These are phyloP conservation scores for Debaryomyces tyrocola DNA, from an alignment of 805 yeast species.

Conservation along the genomic window DNA sequence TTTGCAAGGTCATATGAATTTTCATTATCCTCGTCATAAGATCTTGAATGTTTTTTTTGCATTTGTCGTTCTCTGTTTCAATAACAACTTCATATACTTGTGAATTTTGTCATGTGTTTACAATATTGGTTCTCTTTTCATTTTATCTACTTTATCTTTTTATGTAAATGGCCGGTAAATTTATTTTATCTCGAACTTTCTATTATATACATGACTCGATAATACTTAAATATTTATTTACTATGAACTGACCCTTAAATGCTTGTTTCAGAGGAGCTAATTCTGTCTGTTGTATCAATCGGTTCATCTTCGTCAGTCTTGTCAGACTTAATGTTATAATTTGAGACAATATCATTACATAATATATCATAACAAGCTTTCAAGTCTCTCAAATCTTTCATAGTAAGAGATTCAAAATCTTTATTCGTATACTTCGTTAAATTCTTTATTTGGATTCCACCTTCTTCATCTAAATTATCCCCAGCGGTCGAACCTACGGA, in stretches of 20 bases:
- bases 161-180: too few species aligned
- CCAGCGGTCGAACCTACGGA: too few species aligned
- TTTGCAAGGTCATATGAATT: neutral
- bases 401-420: constrained; percentile 36
- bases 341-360: constrained; percentile 19
- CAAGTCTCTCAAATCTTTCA: constrained; percentile 33
- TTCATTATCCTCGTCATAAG: constrained; percentile 7
- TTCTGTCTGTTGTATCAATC: neutral
- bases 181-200: neutral
- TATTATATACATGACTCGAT: neutral
- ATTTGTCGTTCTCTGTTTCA: neutral
- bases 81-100: neutral
- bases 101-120: neutral
- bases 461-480: neutral
- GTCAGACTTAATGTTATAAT: neutral
- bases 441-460: constrained; percentile 18
- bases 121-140: neutral
- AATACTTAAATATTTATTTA: neutral
- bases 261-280: neutral
- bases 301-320: neutral
- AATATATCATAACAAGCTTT: constrained; percentile 39
- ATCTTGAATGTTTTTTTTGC: constrained; percentile 7
- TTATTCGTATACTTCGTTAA: constrained; percentile 31
- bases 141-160: too few species aligned
- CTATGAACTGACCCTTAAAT: neutral